Percentiles rank a stretch among this genome's conserved stretches.
These are phyloP conservation scores for Fraxinus baroniana DNA, from an alignment of 305 asterid genomes.

Conservation along the genomic window DNA sequence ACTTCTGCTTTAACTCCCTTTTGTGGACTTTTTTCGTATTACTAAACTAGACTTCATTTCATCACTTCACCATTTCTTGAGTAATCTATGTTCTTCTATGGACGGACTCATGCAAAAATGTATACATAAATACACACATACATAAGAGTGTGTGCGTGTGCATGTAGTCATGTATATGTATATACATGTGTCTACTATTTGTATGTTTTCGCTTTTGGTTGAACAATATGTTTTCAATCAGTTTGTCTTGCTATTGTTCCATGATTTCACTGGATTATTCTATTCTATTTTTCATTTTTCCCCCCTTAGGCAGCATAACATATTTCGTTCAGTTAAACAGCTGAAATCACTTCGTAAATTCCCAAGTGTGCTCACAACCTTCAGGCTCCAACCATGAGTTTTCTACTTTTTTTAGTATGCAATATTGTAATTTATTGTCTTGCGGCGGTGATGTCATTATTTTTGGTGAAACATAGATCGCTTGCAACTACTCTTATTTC, in stretches of 20 bases:
- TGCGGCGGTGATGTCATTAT: not conserved
- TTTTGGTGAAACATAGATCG: constrained; percentile 10
- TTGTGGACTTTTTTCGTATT: not conserved
- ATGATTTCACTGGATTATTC: not conserved
- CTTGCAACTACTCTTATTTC: not conserved
- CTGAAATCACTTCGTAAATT: not conserved
- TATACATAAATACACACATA: too few species aligned
- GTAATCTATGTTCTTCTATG: not conserved
- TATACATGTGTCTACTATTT: not conserved
- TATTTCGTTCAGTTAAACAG: not conserved
- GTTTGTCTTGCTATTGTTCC: not conserved
- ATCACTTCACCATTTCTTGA: not conserved
- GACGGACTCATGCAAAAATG: not conserved
- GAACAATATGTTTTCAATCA: not conserved
- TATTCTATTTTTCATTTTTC: too few species aligned
- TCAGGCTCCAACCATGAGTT: not conserved
- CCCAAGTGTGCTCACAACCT: not conserved
- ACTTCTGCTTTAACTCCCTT: constrained; percentile 11
- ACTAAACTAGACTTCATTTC: not conserved
- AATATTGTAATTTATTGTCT: not conserved
- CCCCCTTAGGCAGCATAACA: not conserved
- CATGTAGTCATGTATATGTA: not conserved
- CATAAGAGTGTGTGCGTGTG: not conserved
- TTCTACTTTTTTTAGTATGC: not conserved
- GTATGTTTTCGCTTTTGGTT: not conserved